phyloP scores from a whole-genome alignment of 371 early-diverging fungal genomes.

The Saksenaea oblongispora region DNA sequence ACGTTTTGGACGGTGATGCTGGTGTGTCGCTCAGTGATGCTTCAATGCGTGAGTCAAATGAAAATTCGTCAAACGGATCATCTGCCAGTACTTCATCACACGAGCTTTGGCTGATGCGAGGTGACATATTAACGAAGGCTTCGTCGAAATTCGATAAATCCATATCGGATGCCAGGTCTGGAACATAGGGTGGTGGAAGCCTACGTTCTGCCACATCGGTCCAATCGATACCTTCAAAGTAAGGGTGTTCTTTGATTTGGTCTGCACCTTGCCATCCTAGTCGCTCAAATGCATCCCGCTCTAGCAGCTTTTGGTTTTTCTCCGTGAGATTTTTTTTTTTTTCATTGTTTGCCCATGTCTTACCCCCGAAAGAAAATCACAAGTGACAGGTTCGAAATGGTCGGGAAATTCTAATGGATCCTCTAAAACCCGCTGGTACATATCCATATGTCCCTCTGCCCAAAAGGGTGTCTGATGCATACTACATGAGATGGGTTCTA shows the following conservation, averaged over 20 bases:
- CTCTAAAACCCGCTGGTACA: slow-evolving; percentile 81
- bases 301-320: slow-evolving; percentile 46
- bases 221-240: slow-evolving; percentile 72
- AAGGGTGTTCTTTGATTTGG: slow-evolving; percentile 68
- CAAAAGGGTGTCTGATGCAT: slow-evolving; percentile 76
- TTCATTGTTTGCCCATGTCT: slow-evolving; percentile 12
- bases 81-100: neutral
- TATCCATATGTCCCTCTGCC: slow-evolving; percentile 75
- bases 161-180: slow-evolving; percentile 43
- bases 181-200: slow-evolving; percentile 58
- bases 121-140: slow-evolving; percentile 58
- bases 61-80: slow-evolving; percentile 37
- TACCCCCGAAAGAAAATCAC: slow-evolving; percentile 63
- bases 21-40: neutral
- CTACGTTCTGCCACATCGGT: slow-evolving; percentile 54
- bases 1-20: neutral
- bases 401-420: slow-evolving; percentile 72
- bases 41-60: slow-evolving; percentile 21
- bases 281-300: slow-evolving; percentile 67
- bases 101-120: slow-evolving; percentile 41
- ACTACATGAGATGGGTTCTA: neutral
- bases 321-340: neutral
- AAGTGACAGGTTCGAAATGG: slow-evolving; percentile 56
- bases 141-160: slow-evolving; percentile 70
- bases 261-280: slow-evolving; percentile 60